These are phyloP conservation scores for Phaffia tasmanica DNA, from an alignment of 768 basidiomycete species.

Conservation along the genomic window DNA sequence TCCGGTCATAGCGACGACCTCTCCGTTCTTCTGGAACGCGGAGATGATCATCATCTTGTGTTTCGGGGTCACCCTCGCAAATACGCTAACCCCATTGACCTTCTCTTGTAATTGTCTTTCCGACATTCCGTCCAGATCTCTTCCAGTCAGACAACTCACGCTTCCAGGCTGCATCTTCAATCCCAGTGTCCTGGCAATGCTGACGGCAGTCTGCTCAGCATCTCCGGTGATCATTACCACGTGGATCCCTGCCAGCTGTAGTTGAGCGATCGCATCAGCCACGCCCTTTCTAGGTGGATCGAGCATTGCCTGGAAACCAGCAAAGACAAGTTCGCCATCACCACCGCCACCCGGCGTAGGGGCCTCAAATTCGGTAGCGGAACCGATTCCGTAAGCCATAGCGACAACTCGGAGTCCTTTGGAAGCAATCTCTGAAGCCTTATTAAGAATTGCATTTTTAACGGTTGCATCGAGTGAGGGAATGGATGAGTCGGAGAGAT, in stretches of 20 bases:
- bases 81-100: constrained; percentile 71
- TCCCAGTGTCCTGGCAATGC: constrained; percentile 80
- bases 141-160: constrained; percentile 55
- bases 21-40: constrained; percentile 79
- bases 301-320: constrained; percentile 86
- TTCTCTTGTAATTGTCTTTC: constrained; percentile 68
- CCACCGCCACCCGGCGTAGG: constrained; percentile 29
- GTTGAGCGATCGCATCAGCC: constrained; percentile 65
- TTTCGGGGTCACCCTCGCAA: constrained; percentile 87
- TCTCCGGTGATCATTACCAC: constrained; percentile 98
- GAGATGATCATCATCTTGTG: constrained; percentile 98
- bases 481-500: constrained; percentile 74
- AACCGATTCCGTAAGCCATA: constrained; percentile 64
- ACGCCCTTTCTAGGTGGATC: constrained; percentile 91
- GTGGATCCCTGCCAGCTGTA: constrained; percentile 78
- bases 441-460: constrained; percentile 53
- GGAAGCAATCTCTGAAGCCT: constrained; percentile 60
- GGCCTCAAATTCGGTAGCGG: constrained; percentile 48
- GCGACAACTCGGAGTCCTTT: constrained; percentile 76
- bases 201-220: constrained; percentile 75
- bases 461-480: constrained; percentile 62
- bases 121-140: constrained; percentile 71
- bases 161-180: constrained; percentile 50
- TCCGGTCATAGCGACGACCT: constrained; percentile 95
- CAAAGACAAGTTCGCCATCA: constrained; percentile 56